Base-by-base conservation (phyloP, 1,284 basidiomycete species). In the Cerioporus squamosus region DNA sequence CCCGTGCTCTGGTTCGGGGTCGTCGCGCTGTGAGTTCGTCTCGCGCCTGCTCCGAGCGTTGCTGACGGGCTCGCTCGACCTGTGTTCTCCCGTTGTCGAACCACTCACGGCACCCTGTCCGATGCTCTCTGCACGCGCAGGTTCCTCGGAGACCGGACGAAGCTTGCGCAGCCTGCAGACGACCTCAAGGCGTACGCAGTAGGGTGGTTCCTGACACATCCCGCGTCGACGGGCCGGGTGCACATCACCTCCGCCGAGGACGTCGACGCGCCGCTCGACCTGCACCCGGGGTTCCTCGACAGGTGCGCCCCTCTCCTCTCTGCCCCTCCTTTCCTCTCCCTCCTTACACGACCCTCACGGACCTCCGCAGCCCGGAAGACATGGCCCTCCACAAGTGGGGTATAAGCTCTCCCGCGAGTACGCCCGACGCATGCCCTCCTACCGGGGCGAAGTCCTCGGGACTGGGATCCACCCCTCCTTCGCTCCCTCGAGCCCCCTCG, bases 311-410 rank as follows among this genome's bases (percentile, higher is more conserved):
- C 33, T 17, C 6, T 8, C 12, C 33, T 29, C 12, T 14, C 33
- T 36, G 29, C 29, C 29, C 33, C 33, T 36, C 10, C 12, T 1
- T 36, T 14, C 5, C 10, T 5, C 14, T 14, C 33, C 33, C 33
- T 36, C 33, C 15, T 36, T 14, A 36, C 15, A 10, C 12, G 15
- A 5, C 15, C 12, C 33, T 36, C 33, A 36, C 33, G 33, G 5
- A 12, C 10, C 33, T 12, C 15, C 33, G 3, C 33, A 61, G 68
- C 5, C 57, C 60, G 1, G 66, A 65, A 18, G 70, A 72, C 23
- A 64, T 78, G 15, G 79, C 79, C 2, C 84, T 89, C 64, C 47
- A 74, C 36, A 65, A 61, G 39, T 76, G 71, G 66, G 55, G 2
- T 77, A 76, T 69, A 77, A 77, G 63, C 65, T 57, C 46, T 51